Conservation (phyloP, 805 yeast genomes). For the Barnettozyma vustinii region DNA sequence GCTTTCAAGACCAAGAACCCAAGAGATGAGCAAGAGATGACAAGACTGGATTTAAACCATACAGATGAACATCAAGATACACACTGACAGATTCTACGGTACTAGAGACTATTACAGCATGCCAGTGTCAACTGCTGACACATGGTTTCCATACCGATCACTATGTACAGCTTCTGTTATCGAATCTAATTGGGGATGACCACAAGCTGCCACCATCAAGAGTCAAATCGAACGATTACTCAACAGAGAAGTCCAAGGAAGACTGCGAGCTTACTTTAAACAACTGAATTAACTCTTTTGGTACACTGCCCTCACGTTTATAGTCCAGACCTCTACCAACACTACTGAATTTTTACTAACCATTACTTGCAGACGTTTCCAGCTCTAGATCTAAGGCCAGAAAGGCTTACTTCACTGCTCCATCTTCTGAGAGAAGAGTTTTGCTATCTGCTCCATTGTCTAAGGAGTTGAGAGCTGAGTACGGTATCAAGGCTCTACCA, state of each 20-base stretch:
- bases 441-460: constrained; percentile 98
- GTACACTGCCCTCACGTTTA: background rate
- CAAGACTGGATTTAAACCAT: background rate
- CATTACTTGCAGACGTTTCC: constrained; percentile 73
- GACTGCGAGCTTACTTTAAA: background rate
- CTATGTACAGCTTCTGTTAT: too few relatives aligned
- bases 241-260: background rate
- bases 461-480: constrained; percentile 96
- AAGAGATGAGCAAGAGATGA: background rate
- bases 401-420: constrained; percentile 99
- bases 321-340: too few relatives aligned
- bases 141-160: too few relatives aligned
- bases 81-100: too few relatives aligned
- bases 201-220: too few relatives aligned
- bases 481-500: constrained; percentile 93
- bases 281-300: background rate
- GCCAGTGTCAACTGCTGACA: too few relatives aligned
- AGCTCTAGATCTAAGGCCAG: constrained; percentile 99
- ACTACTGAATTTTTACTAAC: constrained; percentile 26
- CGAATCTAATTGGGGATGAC: too few relatives aligned
- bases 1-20: background rate
- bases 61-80: too few relatives aligned
- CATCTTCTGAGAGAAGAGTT: constrained; percentile 91
- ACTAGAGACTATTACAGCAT: too few relatives aligned
- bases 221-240: too few relatives aligned